These are phyloP conservation scores for Copromyces sp. DNA, from an alignment of 495 filamentous ascomycete species.

Conservation along the genomic window DNA sequence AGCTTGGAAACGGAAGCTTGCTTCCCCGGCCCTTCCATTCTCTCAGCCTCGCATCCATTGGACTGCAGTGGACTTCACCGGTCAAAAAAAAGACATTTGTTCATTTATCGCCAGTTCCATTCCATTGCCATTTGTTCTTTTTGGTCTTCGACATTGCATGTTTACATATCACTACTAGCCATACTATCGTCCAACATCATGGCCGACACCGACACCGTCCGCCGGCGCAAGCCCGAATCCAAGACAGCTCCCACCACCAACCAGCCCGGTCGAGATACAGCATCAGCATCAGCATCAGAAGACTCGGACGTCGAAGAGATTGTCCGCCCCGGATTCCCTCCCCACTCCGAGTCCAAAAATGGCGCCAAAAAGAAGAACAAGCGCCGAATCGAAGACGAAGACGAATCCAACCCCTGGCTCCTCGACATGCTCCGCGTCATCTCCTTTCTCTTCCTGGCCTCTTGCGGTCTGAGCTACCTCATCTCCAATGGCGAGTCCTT, in stretches of 20 bases:
- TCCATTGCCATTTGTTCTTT: not conserved
- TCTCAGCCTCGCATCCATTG: conserved; percentile 6
- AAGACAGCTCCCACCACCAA: too few species aligned
- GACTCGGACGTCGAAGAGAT: conserved; percentile 2
- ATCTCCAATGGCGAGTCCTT: conserved; percentile 60
- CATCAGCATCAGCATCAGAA: not conserved
- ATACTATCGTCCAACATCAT: conserved; percentile 11
- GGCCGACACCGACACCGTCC: conserved; percentile 17
- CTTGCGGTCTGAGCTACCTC: conserved; percentile 66
- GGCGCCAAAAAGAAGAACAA: conserved; percentile 9
- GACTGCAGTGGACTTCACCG: conserved; percentile 3
- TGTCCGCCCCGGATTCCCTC: not conserved
- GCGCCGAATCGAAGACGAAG: conserved; percentile 26
- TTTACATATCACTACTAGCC: not conserved
- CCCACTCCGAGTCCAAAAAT: not conserved
- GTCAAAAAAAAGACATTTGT: conserved; percentile 5
- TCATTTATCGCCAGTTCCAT: conserved; percentile 11
- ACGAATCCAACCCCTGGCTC: conserved; percentile 32
- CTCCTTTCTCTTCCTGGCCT: conserved; percentile 57
- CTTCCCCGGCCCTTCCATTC: not conserved
- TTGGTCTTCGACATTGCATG: not conserved
- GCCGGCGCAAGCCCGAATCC: conserved; percentile 22
- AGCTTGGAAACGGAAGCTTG: not conserved
- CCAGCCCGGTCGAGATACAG: not conserved
- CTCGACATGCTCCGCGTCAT: conserved; percentile 71